phyloP scores from a whole-genome alignment of 805 yeast species.

The Peterozyma toletana region DNA sequence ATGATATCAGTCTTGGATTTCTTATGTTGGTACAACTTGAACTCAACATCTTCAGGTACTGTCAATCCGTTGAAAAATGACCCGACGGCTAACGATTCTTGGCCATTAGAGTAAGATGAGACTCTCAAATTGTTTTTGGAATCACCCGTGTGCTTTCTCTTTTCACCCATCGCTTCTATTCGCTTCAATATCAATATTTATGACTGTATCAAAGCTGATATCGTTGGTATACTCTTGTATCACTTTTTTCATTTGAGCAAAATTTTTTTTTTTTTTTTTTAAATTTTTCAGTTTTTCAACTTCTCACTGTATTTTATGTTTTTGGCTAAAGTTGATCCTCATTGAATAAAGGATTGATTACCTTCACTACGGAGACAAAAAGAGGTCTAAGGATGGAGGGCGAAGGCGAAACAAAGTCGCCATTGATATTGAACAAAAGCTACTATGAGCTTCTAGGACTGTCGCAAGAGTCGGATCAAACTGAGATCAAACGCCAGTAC shows the following conservation, averaged over 20 bases:
- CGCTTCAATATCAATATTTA: not conserved
- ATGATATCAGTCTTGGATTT: conserved; percentile 30
- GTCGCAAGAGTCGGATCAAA: conserved; percentile 23
- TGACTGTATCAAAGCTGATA: not conserved
- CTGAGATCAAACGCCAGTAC: conserved; percentile 58
- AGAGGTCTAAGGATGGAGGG: no score
- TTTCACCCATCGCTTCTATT: conserved; percentile 8
- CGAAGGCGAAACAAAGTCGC: no score
- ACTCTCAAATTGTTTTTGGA: conserved; percentile 29
- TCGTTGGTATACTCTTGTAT: conserved; percentile 9
- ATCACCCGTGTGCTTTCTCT: conserved; percentile 26
- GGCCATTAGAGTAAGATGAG: conserved; percentile 30
- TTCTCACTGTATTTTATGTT: not conserved
- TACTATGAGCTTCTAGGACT: conserved; percentile 59
- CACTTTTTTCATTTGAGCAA: conserved; percentile 4
- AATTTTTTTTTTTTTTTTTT: conserved; percentile 1
- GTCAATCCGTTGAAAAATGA: conserved; percentile 76
- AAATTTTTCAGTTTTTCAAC: not conserved
- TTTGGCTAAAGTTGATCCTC: no score
- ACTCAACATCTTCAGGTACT: conserved; percentile 49
- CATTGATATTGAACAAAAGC: conserved; percentile 11
- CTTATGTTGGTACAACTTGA: conserved; percentile 54
- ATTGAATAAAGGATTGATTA: no score
- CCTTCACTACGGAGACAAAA: no score
- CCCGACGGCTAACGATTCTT: conserved; percentile 47